These are phyloP conservation scores for Gloeophyllum trabeum DNA, from an alignment of 768 basidiomycete species.

Conservation along the genomic window DNA sequence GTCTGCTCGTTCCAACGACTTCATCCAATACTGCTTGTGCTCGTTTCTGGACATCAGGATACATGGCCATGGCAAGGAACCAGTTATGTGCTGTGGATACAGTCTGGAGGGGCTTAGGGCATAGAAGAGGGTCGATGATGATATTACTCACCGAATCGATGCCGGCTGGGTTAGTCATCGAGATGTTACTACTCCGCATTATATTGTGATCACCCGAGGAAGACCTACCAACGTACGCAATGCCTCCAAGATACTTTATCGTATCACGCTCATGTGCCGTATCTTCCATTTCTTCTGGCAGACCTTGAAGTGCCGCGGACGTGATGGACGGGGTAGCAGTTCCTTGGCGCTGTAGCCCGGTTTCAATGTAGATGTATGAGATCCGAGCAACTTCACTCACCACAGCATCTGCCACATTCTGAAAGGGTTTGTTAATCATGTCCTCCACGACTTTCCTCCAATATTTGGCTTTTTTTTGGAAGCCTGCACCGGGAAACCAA, in stretches of 20 bases:
- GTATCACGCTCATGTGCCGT: background rate
- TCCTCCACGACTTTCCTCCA: background rate
- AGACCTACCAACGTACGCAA: constrained; percentile 3
- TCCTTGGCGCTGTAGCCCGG: background rate
- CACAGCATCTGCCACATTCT: background rate
- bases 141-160: constrained; percentile 24
- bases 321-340: background rate
- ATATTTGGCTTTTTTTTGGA: background rate
- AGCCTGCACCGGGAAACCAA: background rate
- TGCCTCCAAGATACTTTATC: constrained; percentile 4
- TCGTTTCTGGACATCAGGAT: constrained; percentile 34
- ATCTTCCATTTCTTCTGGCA: background rate
- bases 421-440: background rate
- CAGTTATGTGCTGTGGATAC: background rate
- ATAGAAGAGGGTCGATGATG: background rate
- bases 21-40: constrained; percentile 42
- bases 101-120: background rate
- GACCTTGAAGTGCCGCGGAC: background rate
- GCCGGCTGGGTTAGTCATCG: constrained; percentile 22
- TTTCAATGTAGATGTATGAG: background rate
- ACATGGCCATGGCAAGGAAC: constrained; percentile 6
- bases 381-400: background rate
- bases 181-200: constrained; percentile 16
- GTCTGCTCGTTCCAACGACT: constrained; percentile 24
- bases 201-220: constrained; percentile 8